phyloP scores from a whole-genome alignment of 495 filamentous ascomycete genomes.

The Neurospora hispaniola region DNA sequence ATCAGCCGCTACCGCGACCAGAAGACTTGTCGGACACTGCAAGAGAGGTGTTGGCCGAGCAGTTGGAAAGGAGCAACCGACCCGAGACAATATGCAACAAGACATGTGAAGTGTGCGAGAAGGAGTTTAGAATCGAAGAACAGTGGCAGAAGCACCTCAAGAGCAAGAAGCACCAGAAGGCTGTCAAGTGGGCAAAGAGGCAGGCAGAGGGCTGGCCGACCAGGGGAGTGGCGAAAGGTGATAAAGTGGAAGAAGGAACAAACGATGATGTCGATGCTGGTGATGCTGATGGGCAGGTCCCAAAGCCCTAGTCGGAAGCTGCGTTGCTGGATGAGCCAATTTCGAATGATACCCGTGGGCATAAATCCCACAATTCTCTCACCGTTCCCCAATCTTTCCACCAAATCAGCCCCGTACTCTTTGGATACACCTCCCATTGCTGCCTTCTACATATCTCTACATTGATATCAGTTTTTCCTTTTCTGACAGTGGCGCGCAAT shows the following conservation, averaged over 20 bases:
- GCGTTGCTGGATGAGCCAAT: neutral
- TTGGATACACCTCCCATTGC: neutral
- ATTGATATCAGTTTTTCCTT: neutral
- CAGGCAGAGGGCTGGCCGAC: conserved; percentile 6
- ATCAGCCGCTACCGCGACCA: conserved; percentile 47
- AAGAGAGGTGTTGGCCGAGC: conserved; percentile 40
- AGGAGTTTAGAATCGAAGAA: conserved; percentile 55
- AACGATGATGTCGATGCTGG: neutral
- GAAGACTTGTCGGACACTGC: conserved; percentile 50
- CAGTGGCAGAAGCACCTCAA: conserved; percentile 69
- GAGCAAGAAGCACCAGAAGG: conserved; percentile 47
- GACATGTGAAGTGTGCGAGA: conserved; percentile 62
- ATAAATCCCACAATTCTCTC: neutral
- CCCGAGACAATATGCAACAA: conserved; percentile 39
- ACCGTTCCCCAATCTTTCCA: neutral
- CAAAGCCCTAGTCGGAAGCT: neutral
- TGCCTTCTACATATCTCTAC: neutral
- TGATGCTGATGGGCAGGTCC: neutral
- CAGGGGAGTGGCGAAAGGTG: neutral
- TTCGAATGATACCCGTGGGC: neutral
- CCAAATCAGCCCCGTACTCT: neutral
- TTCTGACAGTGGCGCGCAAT: neutral
- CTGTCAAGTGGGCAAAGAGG: conserved; percentile 11
- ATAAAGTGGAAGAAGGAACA: neutral
- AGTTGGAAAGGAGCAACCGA: conserved; percentile 38